Evolutionary conservation across 2,329 filamentous ascomycete species (phyloP).

Genomic region (Sclerotinia minor): DNA sequence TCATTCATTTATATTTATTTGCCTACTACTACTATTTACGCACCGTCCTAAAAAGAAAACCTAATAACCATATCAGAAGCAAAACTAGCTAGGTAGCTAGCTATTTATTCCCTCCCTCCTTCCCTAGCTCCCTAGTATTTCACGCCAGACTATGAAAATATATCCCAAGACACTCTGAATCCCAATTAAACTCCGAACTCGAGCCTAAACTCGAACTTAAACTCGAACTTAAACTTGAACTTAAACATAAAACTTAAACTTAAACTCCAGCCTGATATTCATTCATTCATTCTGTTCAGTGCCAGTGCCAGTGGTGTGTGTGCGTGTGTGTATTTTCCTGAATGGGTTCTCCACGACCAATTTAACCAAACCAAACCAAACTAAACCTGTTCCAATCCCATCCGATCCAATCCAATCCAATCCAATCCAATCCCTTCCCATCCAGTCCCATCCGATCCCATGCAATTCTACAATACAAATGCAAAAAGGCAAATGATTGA

Average conservation of each 20-base stretch:
- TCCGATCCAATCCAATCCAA: no score
- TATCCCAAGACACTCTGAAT: not conserved
- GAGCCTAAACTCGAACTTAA: not conserved
- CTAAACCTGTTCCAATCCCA: no score
- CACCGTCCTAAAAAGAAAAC: not conserved
- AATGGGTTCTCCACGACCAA: no score
- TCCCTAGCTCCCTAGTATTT: not conserved
- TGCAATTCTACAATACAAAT: conserved; percentile 12
- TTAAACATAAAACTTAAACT: not conserved
- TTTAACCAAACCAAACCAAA: no score
- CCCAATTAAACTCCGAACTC: not conserved
- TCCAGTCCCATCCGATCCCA: not conserved
- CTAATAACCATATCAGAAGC: no score
- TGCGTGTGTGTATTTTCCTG: no score
- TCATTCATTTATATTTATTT: no score
- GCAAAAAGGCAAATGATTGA: not conserved
- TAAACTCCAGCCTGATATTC: not conserved
- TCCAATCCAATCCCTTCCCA: no score
- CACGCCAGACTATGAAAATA: not conserved
- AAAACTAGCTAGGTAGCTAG: no score
- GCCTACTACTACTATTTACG: no score
- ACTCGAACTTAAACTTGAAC: not conserved
- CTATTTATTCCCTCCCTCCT: not conserved
- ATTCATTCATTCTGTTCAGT: not conserved
- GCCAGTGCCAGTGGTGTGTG: no score